Conservation (phyloP, 2,329 filamentous ascomycete species). For the Macroventuria anomochaeta region DNA sequence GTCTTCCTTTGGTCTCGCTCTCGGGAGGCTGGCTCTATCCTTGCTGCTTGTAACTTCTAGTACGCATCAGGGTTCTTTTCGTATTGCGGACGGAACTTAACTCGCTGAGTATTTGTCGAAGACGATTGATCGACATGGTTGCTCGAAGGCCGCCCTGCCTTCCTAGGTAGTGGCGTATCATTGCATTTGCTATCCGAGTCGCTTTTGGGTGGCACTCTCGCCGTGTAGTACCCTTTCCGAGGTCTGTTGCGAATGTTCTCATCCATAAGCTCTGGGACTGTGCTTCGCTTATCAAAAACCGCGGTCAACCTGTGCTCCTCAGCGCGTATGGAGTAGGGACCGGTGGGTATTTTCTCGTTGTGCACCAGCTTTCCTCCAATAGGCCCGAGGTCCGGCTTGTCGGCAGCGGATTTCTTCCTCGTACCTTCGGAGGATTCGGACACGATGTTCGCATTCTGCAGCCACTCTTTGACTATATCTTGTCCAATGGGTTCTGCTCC, state of each 20-base stretch:
- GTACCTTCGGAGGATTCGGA: neutral
- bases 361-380: conserved; percentile 1
- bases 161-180: neutral
- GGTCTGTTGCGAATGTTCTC: neutral
- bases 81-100: neutral
- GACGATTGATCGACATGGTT: neutral
- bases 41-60: conserved; percentile 7
- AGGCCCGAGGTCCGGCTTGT: neutral
- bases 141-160: neutral
- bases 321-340: neutral
- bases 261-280: neutral
- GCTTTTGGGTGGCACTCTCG: neutral
- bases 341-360: conserved; percentile 1
- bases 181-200: neutral
- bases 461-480: neutral
- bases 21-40: neutral
- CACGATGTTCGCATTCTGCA: neutral
- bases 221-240: neutral
- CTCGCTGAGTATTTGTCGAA: neutral
- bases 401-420: neutral
- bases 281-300: neutral
- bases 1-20: neutral
- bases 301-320: neutral
- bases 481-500: neutral
- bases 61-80: neutral